Percentiles rank a stretch among this genome's conserved stretches.
These are phyloP conservation scores for Sporisorium reilianum DNA, from an alignment of 1,284 basidiomycete genomes.

Conservation along the genomic window DNA sequence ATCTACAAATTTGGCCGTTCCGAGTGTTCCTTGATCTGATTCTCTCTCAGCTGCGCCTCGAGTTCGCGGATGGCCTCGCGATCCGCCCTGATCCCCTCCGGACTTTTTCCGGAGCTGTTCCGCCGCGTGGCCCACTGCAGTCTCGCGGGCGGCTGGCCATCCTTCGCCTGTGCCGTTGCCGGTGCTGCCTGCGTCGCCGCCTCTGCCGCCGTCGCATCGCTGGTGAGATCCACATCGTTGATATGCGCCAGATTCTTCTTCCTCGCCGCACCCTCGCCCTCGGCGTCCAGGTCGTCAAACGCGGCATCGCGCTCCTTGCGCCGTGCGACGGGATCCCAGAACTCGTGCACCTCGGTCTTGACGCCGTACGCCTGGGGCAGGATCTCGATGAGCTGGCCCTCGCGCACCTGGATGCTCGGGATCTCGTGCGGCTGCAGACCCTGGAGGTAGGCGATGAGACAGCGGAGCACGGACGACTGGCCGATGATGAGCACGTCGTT, in stretches of 20 bases:
- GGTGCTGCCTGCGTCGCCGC: neutral
- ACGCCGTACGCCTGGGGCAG: conserved; percentile 67
- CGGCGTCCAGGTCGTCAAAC: conserved; percentile 46
- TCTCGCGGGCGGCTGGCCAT: conserved; percentile 6
- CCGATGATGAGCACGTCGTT: conserved; percentile 77
- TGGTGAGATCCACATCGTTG: conserved; percentile 26
- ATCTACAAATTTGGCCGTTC: conserved; percentile 20
- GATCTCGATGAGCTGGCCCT: conserved; percentile 67
- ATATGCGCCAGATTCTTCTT: conserved; percentile 31
- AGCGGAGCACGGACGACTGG: conserved; percentile 96
- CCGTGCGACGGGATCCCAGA: conserved; percentile 64
- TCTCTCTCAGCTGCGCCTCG: conserved; percentile 33
- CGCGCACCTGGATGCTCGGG: conserved; percentile 87
- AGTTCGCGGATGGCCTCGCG: conserved; percentile 41
- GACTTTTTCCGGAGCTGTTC: conserved; percentile 41
- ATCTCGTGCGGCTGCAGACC: conserved; percentile 96
- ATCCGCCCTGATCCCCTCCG: conserved; percentile 47
- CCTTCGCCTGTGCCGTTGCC: neutral
- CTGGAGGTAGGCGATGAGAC: conserved; percentile 77
- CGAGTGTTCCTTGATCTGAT: conserved; percentile 31
- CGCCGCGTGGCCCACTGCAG: conserved; percentile 38
- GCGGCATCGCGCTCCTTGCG: conserved; percentile 60
- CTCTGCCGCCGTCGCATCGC: conserved; percentile 13
- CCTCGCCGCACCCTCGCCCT: conserved; percentile 1
- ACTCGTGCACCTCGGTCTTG: conserved; percentile 60